phyloP scores from a whole-genome alignment of 148 eudicot genomes.

The Vaccinium corymbosum region DNA sequence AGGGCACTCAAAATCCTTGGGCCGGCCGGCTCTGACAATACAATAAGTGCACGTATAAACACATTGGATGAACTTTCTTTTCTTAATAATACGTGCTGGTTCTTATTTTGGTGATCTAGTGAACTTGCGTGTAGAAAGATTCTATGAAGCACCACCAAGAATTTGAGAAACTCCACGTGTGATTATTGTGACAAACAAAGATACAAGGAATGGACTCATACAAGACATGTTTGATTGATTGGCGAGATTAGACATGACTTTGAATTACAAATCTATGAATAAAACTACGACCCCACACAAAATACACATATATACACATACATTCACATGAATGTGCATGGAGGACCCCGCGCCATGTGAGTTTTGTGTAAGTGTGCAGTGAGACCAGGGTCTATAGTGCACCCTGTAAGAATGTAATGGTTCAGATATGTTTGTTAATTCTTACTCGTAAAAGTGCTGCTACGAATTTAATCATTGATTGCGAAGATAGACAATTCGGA shows the following conservation, averaged over 20 bases:
- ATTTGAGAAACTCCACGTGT: background rate
- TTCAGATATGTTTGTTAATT: too few species aligned
- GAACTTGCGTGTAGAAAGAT: background rate
- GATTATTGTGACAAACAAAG: background rate
- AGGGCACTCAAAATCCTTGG: too few species aligned
- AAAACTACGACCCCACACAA: background rate
- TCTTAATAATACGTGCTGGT: background rate
- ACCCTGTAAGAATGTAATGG: too few species aligned
- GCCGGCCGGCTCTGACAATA: too few species aligned
- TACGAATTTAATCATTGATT: too few species aligned
- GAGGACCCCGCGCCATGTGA: background rate
- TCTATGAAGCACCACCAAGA: background rate
- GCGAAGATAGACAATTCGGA: too few species aligned
- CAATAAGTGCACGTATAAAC: background rate
- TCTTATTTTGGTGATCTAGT: background rate
- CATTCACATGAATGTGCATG: background rate
- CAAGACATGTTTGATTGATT: background rate
- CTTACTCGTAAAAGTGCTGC: too few species aligned
- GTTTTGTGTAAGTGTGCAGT: background rate
- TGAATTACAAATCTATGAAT: background rate
- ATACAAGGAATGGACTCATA: background rate
- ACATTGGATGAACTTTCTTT: background rate
- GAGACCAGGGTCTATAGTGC: too few species aligned
- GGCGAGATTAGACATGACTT: too few species aligned
- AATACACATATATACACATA: background rate